Base-by-base conservation (phyloP, 345 rosid genomes). In the Eucalyptus rudis region DNA sequence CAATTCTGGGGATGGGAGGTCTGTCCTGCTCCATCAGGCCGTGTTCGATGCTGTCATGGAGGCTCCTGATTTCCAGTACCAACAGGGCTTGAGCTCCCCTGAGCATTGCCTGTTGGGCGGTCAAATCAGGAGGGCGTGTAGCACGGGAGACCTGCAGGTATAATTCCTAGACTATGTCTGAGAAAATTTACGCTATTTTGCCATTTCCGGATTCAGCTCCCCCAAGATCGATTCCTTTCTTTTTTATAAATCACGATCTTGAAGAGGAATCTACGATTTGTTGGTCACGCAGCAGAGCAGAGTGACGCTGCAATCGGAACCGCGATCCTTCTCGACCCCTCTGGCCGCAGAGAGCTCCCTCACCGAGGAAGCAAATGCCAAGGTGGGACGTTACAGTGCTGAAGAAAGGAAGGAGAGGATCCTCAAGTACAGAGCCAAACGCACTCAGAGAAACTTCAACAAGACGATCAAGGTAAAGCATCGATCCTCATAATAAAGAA, bases 351-450 rank as follows among this genome's bases (percentile, higher is more conserved):
- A 94, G 89, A 92, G 89, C 76, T 90, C 96, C 43, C 89, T 91
- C 36, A 87, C 87, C 49, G 98, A 95, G 80, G 99, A 96, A 47
- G 89, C 92, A 8, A 92, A 93, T 88, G 91, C 92, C 76, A 96
- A 95, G 86, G 98, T 96, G 2, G 96, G 96, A 43, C 96, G 98
- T 81, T 97, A 96, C 91, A 96, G 93, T 88, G 96, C 95, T 33
- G 98, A 96, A 91, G 99, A 97, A 90, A 95, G 98, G 88, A 94
- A 95, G 91, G 98, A 97, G 88, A 96, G 91, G 92, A 97, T 97
- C 90, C 94, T 94, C 31, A 97, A 96, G 93, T 97, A 97, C 80
- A 96, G 95, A 95, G 99, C 99, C 87, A 97, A 97, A 89, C 94
- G 98, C 44, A 93, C 91, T 88, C 98, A 96, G 89, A 96, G 99